Evolutionary conservation across 23 red algal genomes (phyloP).

Genomic region (Gracilaria domingensis): DNA sequence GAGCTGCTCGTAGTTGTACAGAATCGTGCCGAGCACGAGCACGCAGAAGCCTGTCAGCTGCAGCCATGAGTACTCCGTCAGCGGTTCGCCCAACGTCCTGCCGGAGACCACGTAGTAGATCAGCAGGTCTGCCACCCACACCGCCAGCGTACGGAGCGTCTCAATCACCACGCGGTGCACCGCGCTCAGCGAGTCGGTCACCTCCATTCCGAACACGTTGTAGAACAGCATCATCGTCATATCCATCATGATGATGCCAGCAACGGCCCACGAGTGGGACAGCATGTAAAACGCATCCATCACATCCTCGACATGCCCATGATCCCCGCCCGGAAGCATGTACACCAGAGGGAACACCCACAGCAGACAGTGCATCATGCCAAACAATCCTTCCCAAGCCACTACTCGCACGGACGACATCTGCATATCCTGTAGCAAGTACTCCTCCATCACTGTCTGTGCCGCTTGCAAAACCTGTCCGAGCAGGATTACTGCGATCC

Average conservation of each 20-base stretch:
- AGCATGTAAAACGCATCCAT: slow-evolving; percentile 91
- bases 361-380: slow-evolving; percentile 76
- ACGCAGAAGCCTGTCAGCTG: slow-evolving; percentile 87
- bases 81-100: slow-evolving; percentile 82
- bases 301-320: slow-evolving; percentile 81
- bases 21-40: slow-evolving; percentile 83
- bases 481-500: slow-evolving; percentile 81
- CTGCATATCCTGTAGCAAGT: slow-evolving; percentile 82
- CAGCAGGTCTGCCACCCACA: slow-evolving; percentile 92
- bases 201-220: slow-evolving; percentile 95
- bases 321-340: slow-evolving; percentile 84
- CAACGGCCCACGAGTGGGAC: slow-evolving; percentile 75
- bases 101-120: slow-evolving; percentile 85
- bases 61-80: slow-evolving; percentile 84
- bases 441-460: slow-evolving; percentile 94
- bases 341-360: slow-evolving; percentile 89
- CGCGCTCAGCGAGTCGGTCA: slow-evolving; percentile 84
- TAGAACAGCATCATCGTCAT: slow-evolving; percentile 89
- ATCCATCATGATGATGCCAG: slow-evolving; percentile 71
- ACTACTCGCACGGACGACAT: slow-evolving; percentile 92
- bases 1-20: slow-evolving; percentile 79
- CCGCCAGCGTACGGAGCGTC: slow-evolving; percentile 92
- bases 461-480: slow-evolving; percentile 89
- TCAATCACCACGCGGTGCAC: slow-evolving; percentile 93
- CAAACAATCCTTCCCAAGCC: slow-evolving; percentile 94